These are phyloP conservation scores for Taiwanofungus camphoratus DNA, from an alignment of 1,284 basidiomycete species.

Conservation along the genomic window DNA sequence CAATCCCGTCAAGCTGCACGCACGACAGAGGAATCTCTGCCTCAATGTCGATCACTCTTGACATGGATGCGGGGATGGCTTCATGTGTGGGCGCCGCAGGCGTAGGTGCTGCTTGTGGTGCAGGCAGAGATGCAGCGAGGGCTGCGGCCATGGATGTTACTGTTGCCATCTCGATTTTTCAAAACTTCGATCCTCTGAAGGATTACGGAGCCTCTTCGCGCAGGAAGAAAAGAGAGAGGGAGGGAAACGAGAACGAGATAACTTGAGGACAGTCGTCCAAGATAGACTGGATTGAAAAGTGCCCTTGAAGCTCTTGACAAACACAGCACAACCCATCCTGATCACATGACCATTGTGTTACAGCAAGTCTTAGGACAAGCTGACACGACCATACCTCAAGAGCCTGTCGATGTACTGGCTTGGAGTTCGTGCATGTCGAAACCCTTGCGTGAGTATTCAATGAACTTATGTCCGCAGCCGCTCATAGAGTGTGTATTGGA, in stretches of 20 bases:
- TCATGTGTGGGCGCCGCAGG: constrained; percentile 67
- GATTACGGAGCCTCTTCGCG: background rate
- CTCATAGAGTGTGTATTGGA: too few relatives aligned
- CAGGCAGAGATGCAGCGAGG: constrained; percentile 78
- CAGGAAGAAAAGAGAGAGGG: background rate
- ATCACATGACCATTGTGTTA: constrained; percentile 17
- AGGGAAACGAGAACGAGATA: background rate
- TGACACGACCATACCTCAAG: too few relatives aligned
- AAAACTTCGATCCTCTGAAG: background rate
- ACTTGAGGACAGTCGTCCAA: background rate
- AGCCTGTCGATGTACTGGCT: too few relatives aligned
- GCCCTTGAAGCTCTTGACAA: constrained; percentile 17
- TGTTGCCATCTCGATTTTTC: constrained; percentile 37
- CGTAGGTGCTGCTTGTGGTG: constrained; percentile 50
- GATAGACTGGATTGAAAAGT: constrained; percentile 2
- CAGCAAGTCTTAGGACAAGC: too few relatives aligned
- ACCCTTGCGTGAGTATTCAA: too few relatives aligned
- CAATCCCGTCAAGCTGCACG: constrained; percentile 83
- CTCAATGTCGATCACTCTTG: constrained; percentile 87
- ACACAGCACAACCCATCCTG: constrained; percentile 21
- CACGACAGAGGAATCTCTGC: constrained; percentile 73
- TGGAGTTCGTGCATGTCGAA: too few relatives aligned
- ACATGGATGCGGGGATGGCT: constrained; percentile 83
- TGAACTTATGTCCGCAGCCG: too few relatives aligned
- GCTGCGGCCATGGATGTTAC: constrained; percentile 85